Base-by-base conservation (phyloP, 345 rosid genomes). In the Fremontodendron californicum region DNA sequence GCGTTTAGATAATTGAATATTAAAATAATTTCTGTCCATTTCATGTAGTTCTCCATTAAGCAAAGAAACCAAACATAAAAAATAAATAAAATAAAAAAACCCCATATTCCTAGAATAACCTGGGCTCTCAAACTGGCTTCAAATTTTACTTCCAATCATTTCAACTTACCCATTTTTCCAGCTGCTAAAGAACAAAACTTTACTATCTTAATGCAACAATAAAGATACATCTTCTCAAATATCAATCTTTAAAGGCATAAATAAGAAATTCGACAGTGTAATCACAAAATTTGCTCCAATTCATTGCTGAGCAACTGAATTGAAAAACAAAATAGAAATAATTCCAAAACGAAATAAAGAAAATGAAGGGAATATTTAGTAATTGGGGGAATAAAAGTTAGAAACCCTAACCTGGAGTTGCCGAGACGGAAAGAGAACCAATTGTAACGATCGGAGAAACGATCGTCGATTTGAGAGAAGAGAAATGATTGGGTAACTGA, bases 341-440 rank as follows among this genome's bases (percentile, higher is more conserved):
- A 39, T 27, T 42, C 25, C 18, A 71, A 57, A 25, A 11, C 18
- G 5, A 21, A 4, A 29, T 25, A 29, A 23, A n/a, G 18, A 18
- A 57, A 10, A 48, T 2, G 31, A 31, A 76, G 4, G 40, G 9
- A 42, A 75, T 12, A 62, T n/a, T 37, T 52, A 39, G 39, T 18
- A 48, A 27, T 10, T 48, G 23, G 42, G 60, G 23, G 23, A 2
- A 49, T 18, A 35, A 9, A 29, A 48, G 60, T 1, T 35, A 25
- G 37, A 45, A 77, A 77, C 25, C 60, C 73, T 42, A 66, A 88
- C 97, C 89, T 88, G 39, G 84, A 82, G 71, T 85, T 90, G 5
- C 90, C 92, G 73, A 86, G 84, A 7, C 86, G 88, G 81, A 86
- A 92, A 19, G 74, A 77, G 75, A 85, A 52, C 92, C 92, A 90